Base-by-base conservation (phyloP, 352 stramenopile genomes). In the Pilasporangium apinafurcum region DNA sequence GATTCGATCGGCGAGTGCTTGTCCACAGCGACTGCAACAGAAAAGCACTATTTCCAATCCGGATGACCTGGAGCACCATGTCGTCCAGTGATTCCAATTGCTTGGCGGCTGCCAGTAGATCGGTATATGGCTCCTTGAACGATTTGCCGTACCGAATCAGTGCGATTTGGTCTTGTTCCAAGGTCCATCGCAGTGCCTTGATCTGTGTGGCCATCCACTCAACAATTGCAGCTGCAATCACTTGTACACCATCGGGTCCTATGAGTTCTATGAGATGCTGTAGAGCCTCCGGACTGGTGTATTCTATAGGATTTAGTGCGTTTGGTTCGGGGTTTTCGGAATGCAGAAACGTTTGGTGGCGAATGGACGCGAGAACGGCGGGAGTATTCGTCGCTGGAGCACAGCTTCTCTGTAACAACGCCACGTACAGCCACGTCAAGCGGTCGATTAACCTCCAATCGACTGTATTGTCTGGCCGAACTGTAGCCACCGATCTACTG, bases 111-210 rank as follows among this genome's bases (percentile, higher is more conserved):
- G 65, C 58, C 29, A 35, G 40, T 4, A 62, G 50, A 22, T 72
- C 62, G 37, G 13, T 45, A 14, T 48, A 32, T 20, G 56, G 46
- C 16, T 54, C 44, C 7, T 53, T 46, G 20, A 53, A 42, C 26
- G 49, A 41, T 37, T 62, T 48, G 28, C 46, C 57, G 12, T 68
- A 46, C 14, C 62, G 52, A 18, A 65, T 62, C 5, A 72, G 30
- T 26, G 62, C 57, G 36, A 72, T 57, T 30, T 62, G 50, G 46
- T 72, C 62, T 2, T 48, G 44, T 18, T 65, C 49, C 17, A 72
- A 40, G 12, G 18, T 10, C 4, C 1, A n/a, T 20, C 42, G 51
- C 18, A 72, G 50, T 4, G 25, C 14, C 18, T 54, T 51, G 6
- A 49, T 28, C 25, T 65, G 46, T 1, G 3, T 40, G 1, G 16